A percentile compares a stretch with the other conserved stretches of the same genome.
Conservation (phyloP, 2,329 filamentous ascomycete genomes). For the Claviceps africana region DNA sequence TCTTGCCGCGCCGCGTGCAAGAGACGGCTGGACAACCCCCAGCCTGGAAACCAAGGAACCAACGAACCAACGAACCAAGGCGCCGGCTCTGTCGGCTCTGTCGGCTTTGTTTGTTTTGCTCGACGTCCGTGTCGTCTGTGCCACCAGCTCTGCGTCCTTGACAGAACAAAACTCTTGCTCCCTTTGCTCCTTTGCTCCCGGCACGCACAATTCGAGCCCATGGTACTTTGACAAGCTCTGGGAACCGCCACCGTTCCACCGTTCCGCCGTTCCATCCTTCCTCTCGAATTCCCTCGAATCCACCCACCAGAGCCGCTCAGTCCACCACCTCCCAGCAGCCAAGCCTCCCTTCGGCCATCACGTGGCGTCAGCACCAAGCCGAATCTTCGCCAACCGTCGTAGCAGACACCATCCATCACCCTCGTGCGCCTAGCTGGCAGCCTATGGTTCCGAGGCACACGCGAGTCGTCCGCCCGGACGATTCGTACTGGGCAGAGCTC, state of each 20-base stretch:
- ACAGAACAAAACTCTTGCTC: not conserved
- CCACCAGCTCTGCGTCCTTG: not conserved
- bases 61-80: too few relatives aligned
- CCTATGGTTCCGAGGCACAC: not conserved
- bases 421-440: not conserved
- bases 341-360: not conserved
- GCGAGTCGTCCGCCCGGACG: slow-evolving; percentile 1
- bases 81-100: too few relatives aligned
- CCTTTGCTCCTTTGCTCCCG: not conserved
- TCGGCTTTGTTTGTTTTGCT: too few relatives aligned
- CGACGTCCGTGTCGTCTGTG: not conserved
- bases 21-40: not conserved
- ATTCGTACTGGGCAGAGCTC: slow-evolving; percentile 1
- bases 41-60: too few relatives aligned
- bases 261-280: not conserved
- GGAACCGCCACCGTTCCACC: not conserved
- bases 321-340: not conserved
- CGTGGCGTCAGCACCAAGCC: not conserved
- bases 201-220: not conserved
- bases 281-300: not conserved
- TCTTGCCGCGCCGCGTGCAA: not conserved
- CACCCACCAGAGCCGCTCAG: not conserved
- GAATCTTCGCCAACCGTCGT: not conserved
- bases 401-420: not conserved
- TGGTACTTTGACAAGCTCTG: not conserved